Evolutionary conservation across 23 red algal species (phyloP).

Genomic region (Cyanidiococcus yangmingshanensis): DNA sequence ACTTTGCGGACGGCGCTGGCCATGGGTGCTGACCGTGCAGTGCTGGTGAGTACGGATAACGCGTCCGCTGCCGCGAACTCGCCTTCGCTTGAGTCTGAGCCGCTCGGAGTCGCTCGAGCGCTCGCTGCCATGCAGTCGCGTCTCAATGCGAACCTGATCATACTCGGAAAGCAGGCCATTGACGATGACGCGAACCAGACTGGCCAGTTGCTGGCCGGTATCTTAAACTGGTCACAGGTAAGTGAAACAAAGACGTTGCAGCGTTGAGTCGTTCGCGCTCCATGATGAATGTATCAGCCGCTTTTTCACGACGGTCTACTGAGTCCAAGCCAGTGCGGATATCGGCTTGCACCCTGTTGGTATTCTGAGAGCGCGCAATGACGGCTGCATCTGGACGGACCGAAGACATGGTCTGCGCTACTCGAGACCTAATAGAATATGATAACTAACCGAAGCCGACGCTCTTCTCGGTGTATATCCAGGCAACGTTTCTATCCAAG

Average conservation of each 20-base stretch:
- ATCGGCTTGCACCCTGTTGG: not conserved
- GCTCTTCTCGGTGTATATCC: no score
- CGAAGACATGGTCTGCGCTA: no score
- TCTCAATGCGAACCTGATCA: slow-evolving; percentile 34
- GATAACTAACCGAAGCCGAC: no score
- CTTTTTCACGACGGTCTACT: slow-evolving; percentile 76
- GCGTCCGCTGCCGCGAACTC: not conserved
- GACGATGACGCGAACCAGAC: slow-evolving; percentile 97
- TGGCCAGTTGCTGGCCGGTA: slow-evolving; percentile 76
- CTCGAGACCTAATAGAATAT: no score
- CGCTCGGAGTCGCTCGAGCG: slow-evolving; percentile 41
- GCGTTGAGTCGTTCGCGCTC: not conserved
- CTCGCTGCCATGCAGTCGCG: slow-evolving; percentile 36
- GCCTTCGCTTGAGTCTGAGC: slow-evolving; percentile 26
- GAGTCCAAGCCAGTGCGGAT: not conserved
- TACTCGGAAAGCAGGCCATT: slow-evolving; percentile 95
- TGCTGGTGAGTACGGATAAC: slow-evolving; percentile 17
- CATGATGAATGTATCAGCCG: not conserved
- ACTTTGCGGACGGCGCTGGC: slow-evolving; percentile 77
- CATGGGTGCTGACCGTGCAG: slow-evolving; percentile 79
- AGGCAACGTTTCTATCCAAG: slow-evolving; percentile 89
- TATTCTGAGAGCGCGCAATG: not conserved
- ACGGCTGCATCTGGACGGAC: no score
- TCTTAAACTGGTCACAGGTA: slow-evolving; percentile 91
- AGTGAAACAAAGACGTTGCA: not conserved